Base-by-base conservation (phyloP, 148 eudicot genomes). In the Vaccinium darrowii region DNA sequence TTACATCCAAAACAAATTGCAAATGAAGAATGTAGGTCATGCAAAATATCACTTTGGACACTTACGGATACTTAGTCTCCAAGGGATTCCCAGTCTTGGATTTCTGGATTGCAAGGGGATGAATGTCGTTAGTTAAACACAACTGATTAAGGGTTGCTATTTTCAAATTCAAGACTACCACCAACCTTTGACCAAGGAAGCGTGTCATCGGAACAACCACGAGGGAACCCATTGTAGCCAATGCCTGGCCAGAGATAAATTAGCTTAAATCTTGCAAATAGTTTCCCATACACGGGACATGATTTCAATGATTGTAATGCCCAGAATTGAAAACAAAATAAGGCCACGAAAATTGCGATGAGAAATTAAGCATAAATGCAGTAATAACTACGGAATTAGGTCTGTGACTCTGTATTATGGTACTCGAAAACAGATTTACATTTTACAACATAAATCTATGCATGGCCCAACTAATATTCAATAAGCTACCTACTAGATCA, bases 11-110 rank as follows among this genome's bases (percentile, higher is more conserved):
- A 76, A 43, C 19, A 2, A 80, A 80, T 76, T 52, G 50, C 19
- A 25, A 76, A 62, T 52, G 3, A 71, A 18, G 25, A 23, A 71
- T 57, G 62, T 67, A 80, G 63, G 76, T 73, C 43, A 8, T 39
- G 50, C 52, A 85, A 85, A 16, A 4, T 21, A 21, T 14, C 9
- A 33, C 51, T 21, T 8, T 36, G 62, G 30, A 63, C 16, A 91
- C 98, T 93, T 87, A 95, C 98, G 98, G 98, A 83, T 94, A 95
- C 85, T 95, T 95, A 8, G 98, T 95, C 84, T 95, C 98, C 87
- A 95, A 85, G 84, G 95, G 93, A 85, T 95, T 88, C 53, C 93
- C 98, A 47, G 84, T 90, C 87, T 85, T 91, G 83, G 98, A 95
- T 91, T 95, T 93, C 98, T 95, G 89, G 81, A 75, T 82, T 43